Conservation (phyloP, 2,329 filamentous ascomycete species). For the Botrytis medusae region DNA sequence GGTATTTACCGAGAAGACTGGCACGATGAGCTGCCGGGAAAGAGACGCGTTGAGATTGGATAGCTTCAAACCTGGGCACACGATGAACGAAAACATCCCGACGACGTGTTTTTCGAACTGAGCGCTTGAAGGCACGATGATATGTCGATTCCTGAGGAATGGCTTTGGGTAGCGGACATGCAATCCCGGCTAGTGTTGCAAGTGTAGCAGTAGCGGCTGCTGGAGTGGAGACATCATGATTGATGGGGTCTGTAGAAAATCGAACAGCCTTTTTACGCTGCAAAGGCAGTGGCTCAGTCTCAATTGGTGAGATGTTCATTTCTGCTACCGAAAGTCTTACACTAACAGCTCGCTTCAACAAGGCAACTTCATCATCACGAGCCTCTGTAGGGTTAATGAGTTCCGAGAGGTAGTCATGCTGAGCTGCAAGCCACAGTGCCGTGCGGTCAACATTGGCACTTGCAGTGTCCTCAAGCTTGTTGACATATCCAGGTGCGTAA, state of each 20-base stretch:
- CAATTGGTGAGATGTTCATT: slow-evolving; percentile 42
- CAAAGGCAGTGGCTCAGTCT: slow-evolving; percentile 27
- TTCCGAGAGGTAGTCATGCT: slow-evolving; percentile 72
- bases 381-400: slow-evolving; percentile 58
- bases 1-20: slow-evolving; percentile 81
- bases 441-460: slow-evolving; percentile 80
- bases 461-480: slow-evolving; percentile 69
- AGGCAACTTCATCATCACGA: slow-evolving; percentile 36
- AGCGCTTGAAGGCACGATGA: slow-evolving; percentile 80
- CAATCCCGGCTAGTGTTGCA: slow-evolving; percentile 28
- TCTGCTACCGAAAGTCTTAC: slow-evolving; percentile 37
- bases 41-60: slow-evolving; percentile 79
- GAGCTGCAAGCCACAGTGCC: slow-evolving; percentile 79
- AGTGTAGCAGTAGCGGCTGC: slow-evolving; percentile 20
- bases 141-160: slow-evolving; percentile 73
- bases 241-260: slow-evolving; percentile 56
- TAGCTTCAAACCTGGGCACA: slow-evolving; percentile 79
- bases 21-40: slow-evolving; percentile 72
- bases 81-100: slow-evolving; percentile 83
- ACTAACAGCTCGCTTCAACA: slow-evolving; percentile 38
- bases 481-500: slow-evolving; percentile 73
- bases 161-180: slow-evolving; percentile 50
- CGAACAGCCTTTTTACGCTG: slow-evolving; percentile 70
- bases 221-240: slow-evolving; percentile 27
- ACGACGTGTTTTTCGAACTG: slow-evolving; percentile 63